Base-by-base conservation (phyloP, 805 yeast genomes). In the Candida quercuum region DNA sequence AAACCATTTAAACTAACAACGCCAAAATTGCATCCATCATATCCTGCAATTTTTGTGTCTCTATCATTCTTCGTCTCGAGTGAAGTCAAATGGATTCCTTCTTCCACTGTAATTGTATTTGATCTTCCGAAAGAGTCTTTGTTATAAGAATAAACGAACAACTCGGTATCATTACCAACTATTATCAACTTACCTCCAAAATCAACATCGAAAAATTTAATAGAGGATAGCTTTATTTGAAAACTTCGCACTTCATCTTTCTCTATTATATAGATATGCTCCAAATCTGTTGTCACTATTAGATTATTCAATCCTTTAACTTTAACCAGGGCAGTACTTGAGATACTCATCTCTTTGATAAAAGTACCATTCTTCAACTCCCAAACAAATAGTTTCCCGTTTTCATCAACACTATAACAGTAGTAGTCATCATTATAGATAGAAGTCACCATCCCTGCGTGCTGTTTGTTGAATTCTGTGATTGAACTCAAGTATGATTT, bases 21-120 rank as follows among this genome's bases (percentile, higher is more conserved):
- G 2, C 48, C 57, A 11, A 54, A 17, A 28, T 53, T 50, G 15
- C 50, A 43, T 5, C 58, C 59, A 41, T 54, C 58, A n/a, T 38
- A 37, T 1, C 59, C 59, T 5, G 56, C 54, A 6, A 52, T 20
- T n/a, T 32, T 36, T 7, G 28, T 4, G 25, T 46, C 45, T n/a
- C 32, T 23, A 1, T 21, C 19, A 4, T 14, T 16, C 9, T 42
- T 47, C 2, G 32, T 23, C 29, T 54, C 59, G 12, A 52, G 4
- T 4, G 47, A 41, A 3, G 52, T 22, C 3, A 25, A 23, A 1
- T 40, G 36, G 21, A 54, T 41, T 5, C 24, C 26, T 23, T 44
- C 53, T 3, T 20, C 10, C 3, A 21, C 31, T 1, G n/a, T 15
- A 3, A 49, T 23, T 2, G 20, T 25, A 17, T 33, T 30, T 6